Evolutionary conservation across 2,329 filamentous ascomycete species (phyloP).

Genomic region (Stromatinia cepivora): DNA sequence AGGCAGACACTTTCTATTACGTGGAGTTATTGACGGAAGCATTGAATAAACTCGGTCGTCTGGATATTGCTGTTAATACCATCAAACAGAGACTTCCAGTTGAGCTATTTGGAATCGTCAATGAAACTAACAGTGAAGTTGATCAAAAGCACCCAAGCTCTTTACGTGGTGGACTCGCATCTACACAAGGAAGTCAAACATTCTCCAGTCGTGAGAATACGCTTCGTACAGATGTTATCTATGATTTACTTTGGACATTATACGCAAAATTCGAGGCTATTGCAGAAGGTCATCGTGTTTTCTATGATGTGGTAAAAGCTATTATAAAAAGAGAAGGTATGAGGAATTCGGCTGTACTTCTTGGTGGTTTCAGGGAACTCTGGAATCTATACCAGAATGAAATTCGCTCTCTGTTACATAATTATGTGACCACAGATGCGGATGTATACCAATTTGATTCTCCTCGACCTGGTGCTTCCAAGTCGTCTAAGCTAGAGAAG

Average conservation of each 20-base stretch:
- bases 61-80: slow-evolving; percentile 83
- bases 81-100: slow-evolving; percentile 92
- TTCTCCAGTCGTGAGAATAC: slow-evolving; percentile 71
- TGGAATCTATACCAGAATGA: slow-evolving; percentile 99
- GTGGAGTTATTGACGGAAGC: slow-evolving; percentile 84
- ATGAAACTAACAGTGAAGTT: slow-evolving; percentile 91
- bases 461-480: slow-evolving; percentile 47
- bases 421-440: slow-evolving; percentile 91
- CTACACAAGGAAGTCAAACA: slow-evolving; percentile 58
- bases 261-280: slow-evolving; percentile 98
- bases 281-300: slow-evolving; percentile 87
- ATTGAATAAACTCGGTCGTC: slow-evolving; percentile 80
- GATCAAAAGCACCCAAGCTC: slow-evolving; percentile 90
- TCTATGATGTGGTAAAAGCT: slow-evolving; percentile 87
- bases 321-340: slow-evolving; percentile 78
- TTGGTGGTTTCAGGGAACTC: slow-evolving; percentile 89
- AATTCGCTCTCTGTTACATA: slow-evolving; percentile 89
- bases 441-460: slow-evolving; percentile 69
- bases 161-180: slow-evolving; percentile 54
- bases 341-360: slow-evolving; percentile 63
- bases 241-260: slow-evolving; percentile 86
- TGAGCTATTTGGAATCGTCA: slow-evolving; percentile 89
- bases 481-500: slow-evolving; percentile 44
- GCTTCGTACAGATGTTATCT: slow-evolving; percentile 79
- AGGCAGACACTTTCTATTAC: slow-evolving; percentile 94